Evolutionary conservation across 2,329 filamentous ascomycete genomes (phyloP).

Genomic region (Colletotrichum filicis): DNA sequence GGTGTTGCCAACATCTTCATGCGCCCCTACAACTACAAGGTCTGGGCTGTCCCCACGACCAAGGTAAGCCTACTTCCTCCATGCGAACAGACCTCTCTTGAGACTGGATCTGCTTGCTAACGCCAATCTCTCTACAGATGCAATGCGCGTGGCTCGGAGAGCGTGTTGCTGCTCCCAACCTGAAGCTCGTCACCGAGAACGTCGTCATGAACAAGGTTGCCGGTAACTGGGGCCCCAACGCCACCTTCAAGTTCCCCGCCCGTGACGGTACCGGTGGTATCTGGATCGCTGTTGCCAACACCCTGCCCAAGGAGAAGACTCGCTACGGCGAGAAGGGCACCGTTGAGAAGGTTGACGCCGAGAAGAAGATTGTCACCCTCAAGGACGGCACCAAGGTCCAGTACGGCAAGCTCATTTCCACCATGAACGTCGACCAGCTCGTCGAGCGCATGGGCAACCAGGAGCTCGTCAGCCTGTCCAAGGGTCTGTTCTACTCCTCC

Average conservation of each 20-base stretch:
- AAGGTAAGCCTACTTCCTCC: conserved; percentile 71
- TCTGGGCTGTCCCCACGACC: conserved; percentile 97
- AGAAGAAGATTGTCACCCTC: conserved; percentile 84
- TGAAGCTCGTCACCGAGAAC: conserved; percentile 94
- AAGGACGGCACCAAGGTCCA: conserved; percentile 87
- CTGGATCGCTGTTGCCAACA: conserved; percentile 97
- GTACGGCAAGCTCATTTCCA: conserved; percentile 93
- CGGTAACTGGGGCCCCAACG: conserved; percentile 97
- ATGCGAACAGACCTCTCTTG: too few relatives aligned
- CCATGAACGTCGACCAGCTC: conserved; percentile 93
- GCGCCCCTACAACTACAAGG: conserved; percentile 99
- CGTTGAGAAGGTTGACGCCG: conserved; percentile 88
- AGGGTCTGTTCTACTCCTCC: conserved; percentile 94
- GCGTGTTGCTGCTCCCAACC: conserved; percentile 95
- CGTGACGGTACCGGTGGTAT: conserved; percentile 96
- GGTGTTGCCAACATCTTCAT: conserved; percentile 97
- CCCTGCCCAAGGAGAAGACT: conserved; percentile 90
- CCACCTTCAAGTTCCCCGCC: conserved; percentile 97
- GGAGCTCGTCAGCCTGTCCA: conserved; percentile 84
- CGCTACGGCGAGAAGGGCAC: conserved; percentile 86
- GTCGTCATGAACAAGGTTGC: conserved; percentile 96
- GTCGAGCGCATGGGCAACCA: conserved; percentile 89
- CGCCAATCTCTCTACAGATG: conserved; percentile 72
- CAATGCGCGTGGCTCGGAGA: conserved; percentile 99
- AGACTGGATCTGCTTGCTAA: not conserved